A percentile compares a stretch with the other conserved stretches of the same genome.
phyloP scores from a whole-genome alignment of 495 filamentous ascomycete genomes.

The Aspergillus indologenus region DNA sequence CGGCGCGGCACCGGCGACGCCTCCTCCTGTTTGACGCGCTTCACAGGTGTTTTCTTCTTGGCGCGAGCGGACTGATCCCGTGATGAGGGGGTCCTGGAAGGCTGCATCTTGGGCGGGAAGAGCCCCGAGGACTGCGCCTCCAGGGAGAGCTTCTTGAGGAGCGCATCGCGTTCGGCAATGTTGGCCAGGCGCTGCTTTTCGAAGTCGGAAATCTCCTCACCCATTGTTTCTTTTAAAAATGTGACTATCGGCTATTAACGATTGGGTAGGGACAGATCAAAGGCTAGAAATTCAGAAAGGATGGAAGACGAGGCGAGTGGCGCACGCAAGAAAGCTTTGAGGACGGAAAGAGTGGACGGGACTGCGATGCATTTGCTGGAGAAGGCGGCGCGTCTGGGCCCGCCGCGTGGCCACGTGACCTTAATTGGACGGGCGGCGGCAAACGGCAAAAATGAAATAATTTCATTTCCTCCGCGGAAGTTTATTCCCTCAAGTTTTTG shows the following conservation, averaged over 20 bases:
- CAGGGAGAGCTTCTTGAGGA: slow-evolving; percentile 56
- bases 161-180: slow-evolving; percentile 69
- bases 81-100: slow-evolving; percentile 16
- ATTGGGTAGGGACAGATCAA: background rate
- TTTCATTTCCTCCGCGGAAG: background rate
- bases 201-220: slow-evolving; percentile 57
- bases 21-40: slow-evolving; percentile 48
- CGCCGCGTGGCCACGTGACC: slow-evolving; percentile 19
- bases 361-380: background rate
- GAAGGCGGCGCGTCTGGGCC: slow-evolving; percentile 12
- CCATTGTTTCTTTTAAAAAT: slow-evolving; percentile 13
- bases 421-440: background rate
- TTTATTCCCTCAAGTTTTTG: background rate
- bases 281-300: background rate
- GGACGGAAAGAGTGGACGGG: background rate
- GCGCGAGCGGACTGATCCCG: slow-evolving; percentile 16
- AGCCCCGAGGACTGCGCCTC: slow-evolving; percentile 53
- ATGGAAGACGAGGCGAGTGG: background rate
- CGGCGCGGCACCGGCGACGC: slow-evolving; percentile 51
- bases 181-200: slow-evolving; percentile 68
- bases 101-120: slow-evolving; percentile 37
- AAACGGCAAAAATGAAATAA: background rate
- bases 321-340: background rate
- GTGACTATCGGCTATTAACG: background rate
- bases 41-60: slow-evolving; percentile 47